phyloP scores from a whole-genome alignment of 345 rosid species.

The Lepidium sativum region DNA sequence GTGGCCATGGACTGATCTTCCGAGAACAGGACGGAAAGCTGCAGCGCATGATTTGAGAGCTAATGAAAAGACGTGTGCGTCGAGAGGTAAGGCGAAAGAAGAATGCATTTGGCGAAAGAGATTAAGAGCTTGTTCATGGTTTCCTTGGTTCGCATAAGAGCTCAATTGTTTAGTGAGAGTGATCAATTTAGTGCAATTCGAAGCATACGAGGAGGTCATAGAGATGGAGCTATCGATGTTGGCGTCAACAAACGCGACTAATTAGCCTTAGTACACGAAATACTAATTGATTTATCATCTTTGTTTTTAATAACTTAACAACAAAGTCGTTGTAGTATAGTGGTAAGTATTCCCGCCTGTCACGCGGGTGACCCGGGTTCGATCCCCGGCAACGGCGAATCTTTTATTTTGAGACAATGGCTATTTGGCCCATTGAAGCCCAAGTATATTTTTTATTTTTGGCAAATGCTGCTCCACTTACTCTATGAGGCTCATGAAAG shows the following conservation, averaged over 20 bases:
- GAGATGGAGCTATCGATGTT: not conserved
- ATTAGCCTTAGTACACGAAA: not conserved
- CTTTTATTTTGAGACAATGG: no score
- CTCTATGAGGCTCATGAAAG: not conserved
- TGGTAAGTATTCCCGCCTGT: constrained; percentile 94
- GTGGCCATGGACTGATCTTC: constrained; percentile 39
- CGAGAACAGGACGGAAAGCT: constrained; percentile 33
- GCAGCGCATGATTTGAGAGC: constrained; percentile 59
- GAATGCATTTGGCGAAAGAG: constrained; percentile 45
- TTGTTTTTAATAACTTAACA: not conserved
- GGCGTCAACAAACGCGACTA: not conserved
- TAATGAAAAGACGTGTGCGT: constrained; percentile 49
- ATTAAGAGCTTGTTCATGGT: constrained; percentile 38
- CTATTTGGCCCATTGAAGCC: not conserved
- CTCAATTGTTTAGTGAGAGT: constrained; percentile 42
- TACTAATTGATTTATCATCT: not conserved
- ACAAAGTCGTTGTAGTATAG: constrained; percentile 90
- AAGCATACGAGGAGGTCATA: constrained; percentile 28
- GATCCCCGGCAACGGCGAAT: constrained; percentile 84
- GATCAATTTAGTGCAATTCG: constrained; percentile 31
- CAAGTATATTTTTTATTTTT: not conserved
- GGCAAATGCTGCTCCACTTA: not conserved
- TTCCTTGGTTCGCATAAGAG: constrained; percentile 42
- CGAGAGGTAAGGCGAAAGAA: constrained; percentile 40
- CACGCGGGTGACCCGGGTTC: constrained; percentile 99